Base-by-base conservation (phyloP, 129 eudicot species). In the Arctium minus region DNA sequence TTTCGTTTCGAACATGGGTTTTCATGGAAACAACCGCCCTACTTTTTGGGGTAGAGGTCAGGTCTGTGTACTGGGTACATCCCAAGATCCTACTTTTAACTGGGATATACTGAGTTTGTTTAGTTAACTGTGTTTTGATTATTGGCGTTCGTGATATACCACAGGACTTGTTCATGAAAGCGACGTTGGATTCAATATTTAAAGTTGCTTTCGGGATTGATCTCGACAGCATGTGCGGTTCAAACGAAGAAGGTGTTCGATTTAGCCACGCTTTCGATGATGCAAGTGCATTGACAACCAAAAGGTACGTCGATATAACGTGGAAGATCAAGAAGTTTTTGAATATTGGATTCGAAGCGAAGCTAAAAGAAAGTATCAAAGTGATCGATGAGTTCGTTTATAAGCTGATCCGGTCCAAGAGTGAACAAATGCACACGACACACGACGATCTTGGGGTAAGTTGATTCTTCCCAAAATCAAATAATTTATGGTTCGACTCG, bases 161-260 rank as follows among this genome's bases (percentile, higher is more conserved):
- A 75, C 70, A 92, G 97, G 97, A 92, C 53, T 81, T 90, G 65
- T 89, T 92, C 77, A 90, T 87, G 97, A 92, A 92, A 84, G 84
- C 97, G 36, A 90, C 97, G 30, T 73, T 89, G 72, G 95, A 92
- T 81, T 92, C 97, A 12, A 89, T 92, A 76, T 89, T 92, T 82
- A 92, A 81, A 87, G 88, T 92, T 82, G 97, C 89, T 37, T 92
- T 93, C 46, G 93, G 95, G 44, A 83, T 88, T 68, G 95, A 91
- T 31, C 85, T 91, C 39, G 93, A 91, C 44, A 86, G 87, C 87
- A 87, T 91, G 93, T 82, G 92, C 81, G 93, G 95, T 60, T 87
- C 97, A 73, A 91, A 79, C 60, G 95, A 90, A 81, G 93, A 93
- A 85, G 95, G 92, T 15, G 70, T 56, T 9, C 79, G 33, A 74